These are phyloP conservation scores for Heliocybe sulcata DNA, from an alignment of 1,284 basidiomycete genomes.

Conservation along the genomic window DNA sequence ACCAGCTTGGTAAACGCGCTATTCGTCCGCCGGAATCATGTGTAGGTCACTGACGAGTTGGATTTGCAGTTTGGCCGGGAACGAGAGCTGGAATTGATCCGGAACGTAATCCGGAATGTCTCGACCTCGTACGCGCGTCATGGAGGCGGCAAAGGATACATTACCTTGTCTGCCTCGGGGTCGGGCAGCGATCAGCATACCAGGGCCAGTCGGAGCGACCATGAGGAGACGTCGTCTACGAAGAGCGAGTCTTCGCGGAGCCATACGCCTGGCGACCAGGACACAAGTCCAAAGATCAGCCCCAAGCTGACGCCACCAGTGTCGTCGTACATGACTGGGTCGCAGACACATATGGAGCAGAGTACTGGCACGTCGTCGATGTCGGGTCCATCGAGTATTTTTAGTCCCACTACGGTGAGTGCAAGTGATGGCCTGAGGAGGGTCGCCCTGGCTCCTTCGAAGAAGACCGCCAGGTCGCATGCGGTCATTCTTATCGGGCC, in stretches of 20 bases:
- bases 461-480: conserved; percentile 41
- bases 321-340: neutral
- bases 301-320: conserved; percentile 7
- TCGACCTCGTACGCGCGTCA: conserved; percentile 55
- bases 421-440: conserved; percentile 32
- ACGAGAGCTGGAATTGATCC: conserved; percentile 57
- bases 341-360: neutral
- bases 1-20: conserved; percentile 41
- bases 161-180: conserved; percentile 28
- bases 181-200: conserved; percentile 22
- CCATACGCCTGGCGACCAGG: neutral
- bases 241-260: conserved; percentile 27
- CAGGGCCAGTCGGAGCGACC: conserved; percentile 21
- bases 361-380: conserved; percentile 25
- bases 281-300: conserved; percentile 2
- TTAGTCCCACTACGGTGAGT: neutral
- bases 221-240: conserved; percentile 38
- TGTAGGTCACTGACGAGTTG: conserved; percentile 5
- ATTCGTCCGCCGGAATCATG: neutral
- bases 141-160: conserved; percentile 33
- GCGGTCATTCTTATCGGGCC: conserved; percentile 56
- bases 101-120: conserved; percentile 57
- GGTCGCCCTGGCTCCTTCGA: conserved; percentile 32
- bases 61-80: conserved; percentile 54
- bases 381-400: conserved; percentile 17